Conservation (phyloP, 192 early-diverging fungal genomes). For the Pecoramyces ruminantium region DNA sequence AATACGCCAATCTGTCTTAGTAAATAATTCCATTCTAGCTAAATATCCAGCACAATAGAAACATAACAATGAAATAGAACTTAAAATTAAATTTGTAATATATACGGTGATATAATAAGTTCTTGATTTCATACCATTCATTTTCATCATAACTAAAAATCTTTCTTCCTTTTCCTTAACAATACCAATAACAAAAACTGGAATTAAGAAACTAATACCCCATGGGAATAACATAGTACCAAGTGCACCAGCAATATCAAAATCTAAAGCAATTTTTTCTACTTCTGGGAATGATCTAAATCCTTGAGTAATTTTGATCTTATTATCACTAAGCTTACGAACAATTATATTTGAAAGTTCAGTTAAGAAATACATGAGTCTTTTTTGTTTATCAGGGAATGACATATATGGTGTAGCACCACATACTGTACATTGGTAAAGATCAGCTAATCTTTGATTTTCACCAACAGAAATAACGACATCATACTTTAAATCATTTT, state of each 20-base stretch:
- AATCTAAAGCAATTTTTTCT: not conserved
- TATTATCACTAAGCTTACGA: not conserved
- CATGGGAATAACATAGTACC: slow-evolving; percentile 53
- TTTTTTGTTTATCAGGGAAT: not conserved
- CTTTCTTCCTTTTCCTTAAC: slow-evolving; percentile 56
- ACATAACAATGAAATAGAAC: slow-evolving; percentile 28
- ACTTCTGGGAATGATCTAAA: slow-evolving; percentile 31
- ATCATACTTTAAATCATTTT: not conserved
- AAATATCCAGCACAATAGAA: slow-evolving; percentile 40
- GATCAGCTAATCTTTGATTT: not conserved
- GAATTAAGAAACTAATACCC: slow-evolving; percentile 45
- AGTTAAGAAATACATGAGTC: not conserved
- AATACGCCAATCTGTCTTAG: slow-evolving; percentile 27
- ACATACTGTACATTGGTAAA: not conserved
- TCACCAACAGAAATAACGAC: not conserved
- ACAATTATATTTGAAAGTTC: not conserved
- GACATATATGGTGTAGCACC: not conserved
- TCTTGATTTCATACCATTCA: slow-evolving; percentile 46
- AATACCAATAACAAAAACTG: slow-evolving; percentile 44
- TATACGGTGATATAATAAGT: slow-evolving; percentile 47
- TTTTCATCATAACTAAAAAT: slow-evolving; percentile 53
- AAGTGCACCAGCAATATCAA: slow-evolving; percentile 6
- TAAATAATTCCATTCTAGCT: slow-evolving; percentile 42
- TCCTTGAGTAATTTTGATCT: slow-evolving; percentile 37
- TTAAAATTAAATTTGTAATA: slow-evolving; percentile 35